Percentiles rank a stretch among this genome's conserved stretches.
Evolutionary conservation across 495 filamentous ascomycete species (phyloP).

Genomic region (Podospora anserina): DNA sequence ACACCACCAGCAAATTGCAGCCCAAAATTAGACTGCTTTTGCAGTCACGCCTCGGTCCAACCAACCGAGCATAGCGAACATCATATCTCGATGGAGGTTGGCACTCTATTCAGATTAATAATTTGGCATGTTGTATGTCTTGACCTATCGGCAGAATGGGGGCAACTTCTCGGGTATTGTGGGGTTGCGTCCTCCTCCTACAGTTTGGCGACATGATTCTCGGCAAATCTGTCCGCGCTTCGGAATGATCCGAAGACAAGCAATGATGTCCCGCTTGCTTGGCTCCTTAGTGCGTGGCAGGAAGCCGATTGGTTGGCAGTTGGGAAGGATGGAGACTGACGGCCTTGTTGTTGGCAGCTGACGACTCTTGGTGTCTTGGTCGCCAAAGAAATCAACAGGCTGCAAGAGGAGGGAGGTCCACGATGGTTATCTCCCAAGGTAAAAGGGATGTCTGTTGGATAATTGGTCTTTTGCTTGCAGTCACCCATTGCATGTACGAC

Average conservation of each 20-base stretch:
- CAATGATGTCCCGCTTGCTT: neutral
- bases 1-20: constrained; percentile 1
- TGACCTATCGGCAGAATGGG: constrained; percentile 2
- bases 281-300: neutral
- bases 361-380: too few relatives aligned
- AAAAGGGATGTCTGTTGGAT: too few relatives aligned
- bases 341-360: too few relatives aligned
- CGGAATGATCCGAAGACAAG: constrained; percentile 3
- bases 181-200: neutral
- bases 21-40: constrained; percentile 3
- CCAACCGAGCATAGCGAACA: constrained; percentile 8
- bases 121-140: neutral
- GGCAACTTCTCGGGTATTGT: neutral
- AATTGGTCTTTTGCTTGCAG: too few relatives aligned
- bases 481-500: too few relatives aligned
- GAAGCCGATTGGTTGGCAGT: neutral
- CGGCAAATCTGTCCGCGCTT: neutral
- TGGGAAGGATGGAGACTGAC: neutral
- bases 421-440: too few relatives aligned
- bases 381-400: too few relatives aligned
- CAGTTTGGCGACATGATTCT: neutral
- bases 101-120: constrained; percentile 7
- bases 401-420: too few relatives aligned
- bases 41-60: neutral
- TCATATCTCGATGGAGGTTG: neutral